Percentiles rank a stretch among this genome's conserved stretches.
These are phyloP conservation scores for Tricholomella constricta DNA, from an alignment of 768 basidiomycete species.

Conservation along the genomic window DNA sequence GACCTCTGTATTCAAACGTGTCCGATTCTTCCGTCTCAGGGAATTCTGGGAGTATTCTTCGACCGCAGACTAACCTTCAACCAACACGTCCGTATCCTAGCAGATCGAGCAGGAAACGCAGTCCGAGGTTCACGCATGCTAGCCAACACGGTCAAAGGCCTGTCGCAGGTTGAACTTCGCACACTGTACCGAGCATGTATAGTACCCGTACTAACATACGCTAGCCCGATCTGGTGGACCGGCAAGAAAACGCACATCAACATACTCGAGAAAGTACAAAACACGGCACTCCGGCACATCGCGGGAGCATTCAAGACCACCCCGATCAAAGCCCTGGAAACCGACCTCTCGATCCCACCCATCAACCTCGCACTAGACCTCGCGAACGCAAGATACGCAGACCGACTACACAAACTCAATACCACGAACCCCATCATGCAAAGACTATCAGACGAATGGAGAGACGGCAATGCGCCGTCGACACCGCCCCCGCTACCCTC, in stretches of 20 bases:
- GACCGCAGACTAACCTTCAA: constrained; percentile 34
- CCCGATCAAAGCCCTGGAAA: constrained; percentile 29
- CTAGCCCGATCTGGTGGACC: constrained; percentile 34
- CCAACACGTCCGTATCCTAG: constrained; percentile 28
- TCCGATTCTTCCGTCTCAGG: too few relatives aligned
- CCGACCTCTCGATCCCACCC: constrained; percentile 35
- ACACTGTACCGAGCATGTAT: constrained; percentile 31
- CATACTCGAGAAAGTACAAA: constrained; percentile 29
- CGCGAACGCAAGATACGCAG: constrained; percentile 8
- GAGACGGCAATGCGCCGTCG: constrained; percentile 4
- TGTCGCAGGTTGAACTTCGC: constrained; percentile 28
- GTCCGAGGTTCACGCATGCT: constrained; percentile 34
- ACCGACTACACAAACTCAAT: constrained; percentile 26
- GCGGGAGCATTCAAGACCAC: constrained; percentile 36
- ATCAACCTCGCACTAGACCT: constrained; percentile 19
- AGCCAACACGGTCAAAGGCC: constrained; percentile 33
- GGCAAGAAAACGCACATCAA: constrained; percentile 14
- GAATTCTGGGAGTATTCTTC: constrained; percentile 37
- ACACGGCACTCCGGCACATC: constrained; percentile 28
- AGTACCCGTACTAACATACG: constrained; percentile 35
- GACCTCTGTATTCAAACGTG: too few relatives aligned
- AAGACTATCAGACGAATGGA: neutral
- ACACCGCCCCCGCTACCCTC: constrained; percentile 22
- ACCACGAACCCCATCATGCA: neutral
- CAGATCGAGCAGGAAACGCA: constrained; percentile 27